Base-by-base conservation (phyloP, 1,139 yeast species). In the Spathaspora sp. region DNA sequence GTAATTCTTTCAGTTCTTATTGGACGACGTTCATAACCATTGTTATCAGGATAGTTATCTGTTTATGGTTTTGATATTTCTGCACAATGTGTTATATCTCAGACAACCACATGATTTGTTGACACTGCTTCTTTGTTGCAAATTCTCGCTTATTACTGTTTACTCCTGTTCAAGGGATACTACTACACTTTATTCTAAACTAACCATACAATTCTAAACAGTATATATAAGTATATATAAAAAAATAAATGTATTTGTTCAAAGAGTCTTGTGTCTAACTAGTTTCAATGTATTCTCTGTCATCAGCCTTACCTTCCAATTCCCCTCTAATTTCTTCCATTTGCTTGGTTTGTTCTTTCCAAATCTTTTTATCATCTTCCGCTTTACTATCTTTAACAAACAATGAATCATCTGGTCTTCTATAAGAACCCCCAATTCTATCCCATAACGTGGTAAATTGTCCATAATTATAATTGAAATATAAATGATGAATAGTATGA, bases 381-480 rank as follows among this genome's bases (percentile, higher is more conserved):
- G 74, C 76, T 63, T 81, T 81, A 52, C 73, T 67, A 26, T 78
- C 69, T 61, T 80, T 84, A 58, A 82, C 89, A 64, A 90, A 95
- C 56, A 91, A 76, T 54, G 89, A 87, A 60, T 78, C 82, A 62
- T 93, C 98, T 5, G 99, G 99, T 57, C 83, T 80, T 70, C 98
- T 86, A 71, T 93, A 91, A 36, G 96, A 84, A 40, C 90, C 86
- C 47, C 99, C 98, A 47, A 93, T 72, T 69, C 99, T 84, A 65
- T 93, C 99, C 98, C 98, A 93, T 55, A 93, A 74, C 6, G 99
- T 93, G 44, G 98, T 91, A 74, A 93, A 93, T 72, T 93, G 99
- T 33, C 99, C 99, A 62, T 91, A 93, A 74, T 93, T 93, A 73
- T 93, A 93, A 76, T 91, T 91, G 80, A 93, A 93, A 70, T 93